Base-by-base conservation (phyloP, 75 land plant genomes). In the Selaginella tamariscina region DNA sequence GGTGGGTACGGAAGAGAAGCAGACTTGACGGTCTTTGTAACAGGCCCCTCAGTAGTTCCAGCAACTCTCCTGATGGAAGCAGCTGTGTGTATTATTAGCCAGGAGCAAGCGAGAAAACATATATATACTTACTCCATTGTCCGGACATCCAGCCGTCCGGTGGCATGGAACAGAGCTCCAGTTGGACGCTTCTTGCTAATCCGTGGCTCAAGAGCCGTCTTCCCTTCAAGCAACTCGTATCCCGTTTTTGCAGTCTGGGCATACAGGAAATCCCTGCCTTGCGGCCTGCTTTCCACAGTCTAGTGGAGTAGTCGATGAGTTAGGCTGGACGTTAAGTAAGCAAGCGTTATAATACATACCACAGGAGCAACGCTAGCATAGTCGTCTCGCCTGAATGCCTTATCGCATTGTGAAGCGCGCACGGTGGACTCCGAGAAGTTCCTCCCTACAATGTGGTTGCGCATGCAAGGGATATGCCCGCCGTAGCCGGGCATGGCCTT, bases 401-500 rank as follows among this genome's bases (percentile, higher is more conserved):
- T 56, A 2, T 24, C 62, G 29, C 70, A 69, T 26, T 24, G 27
- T 26, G 70, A 39, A 2, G 70, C 22, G 2, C 65, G 22, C 31
- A 69, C 30, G 1, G 70, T 69, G 2, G 70, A 39, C 54, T 54
- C 56, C 21, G 76, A 49, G 62, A 1, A 73, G 1, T 62, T 66
- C 27, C 71, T 70, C 31, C 75, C 75, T 28, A 73, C 24, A 30
- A 74, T 32, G 21, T 74, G 76, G 65, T 49, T 69, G 30, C 64
- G 57, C 72, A 74, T 63, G 66, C 65, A 70, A 18, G 76, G 76
- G 2, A 74, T 56, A 69, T 69, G 72, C 24, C 76, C 76, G 0
- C 73, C 56, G 66, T 74, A 74, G 29, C 76, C 76, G 24, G 76
- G 76, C 21, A 74, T 74, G 56, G 76, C 70, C 15, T 54, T 54